A percentile compares a stretch with the other conserved stretches of the same genome.
Evolutionary conservation across 441 rosid species (phyloP).

Genomic region (Erysimum pusillum): DNA sequence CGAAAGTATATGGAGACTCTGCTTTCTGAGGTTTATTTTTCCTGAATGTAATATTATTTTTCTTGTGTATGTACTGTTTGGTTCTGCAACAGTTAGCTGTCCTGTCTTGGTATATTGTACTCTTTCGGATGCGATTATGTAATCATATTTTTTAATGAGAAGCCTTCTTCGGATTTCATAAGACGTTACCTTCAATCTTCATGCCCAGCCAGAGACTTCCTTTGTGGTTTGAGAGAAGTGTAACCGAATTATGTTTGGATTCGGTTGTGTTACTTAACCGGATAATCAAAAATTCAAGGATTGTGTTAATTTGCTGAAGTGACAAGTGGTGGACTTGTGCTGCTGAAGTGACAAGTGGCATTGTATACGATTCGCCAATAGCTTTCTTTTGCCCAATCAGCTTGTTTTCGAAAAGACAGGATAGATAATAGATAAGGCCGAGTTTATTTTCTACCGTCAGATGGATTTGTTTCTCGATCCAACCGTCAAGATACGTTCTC

Average conservation of each 20-base stretch:
- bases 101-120: constrained; percentile 21
- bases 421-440: constrained; percentile 77
- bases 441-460: constrained; percentile 57
- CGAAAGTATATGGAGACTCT: constrained; percentile 16
- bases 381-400: constrained; percentile 41
- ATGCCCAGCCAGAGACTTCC: constrained; percentile 13
- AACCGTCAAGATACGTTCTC: constrained; percentile 46
- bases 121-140: constrained; percentile 32
- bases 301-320: neutral
- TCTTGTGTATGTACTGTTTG: constrained; percentile 33
- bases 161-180: constrained; percentile 20
- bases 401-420: constrained; percentile 24
- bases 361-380: constrained; percentile 24
- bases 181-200: constrained; percentile 12
- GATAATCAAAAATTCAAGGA: constrained; percentile 1
- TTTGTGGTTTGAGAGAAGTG: constrained; percentile 12
- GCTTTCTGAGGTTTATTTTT: constrained; percentile 25
- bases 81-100: constrained; percentile 35
- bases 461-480: constrained; percentile 77
- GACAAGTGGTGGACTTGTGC: constrained; percentile 1
- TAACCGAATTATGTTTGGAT: neutral
- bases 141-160: constrained; percentile 35
- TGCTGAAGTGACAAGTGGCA: constrained; percentile 40
- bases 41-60: constrained; percentile 19
- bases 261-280: constrained; percentile 14